Percentiles rank a stretch among this genome's conserved stretches.
These are phyloP conservation scores for Protea cynaroides DNA, from an alignment of 164 flowering plant genomes.

Conservation along the genomic window DNA sequence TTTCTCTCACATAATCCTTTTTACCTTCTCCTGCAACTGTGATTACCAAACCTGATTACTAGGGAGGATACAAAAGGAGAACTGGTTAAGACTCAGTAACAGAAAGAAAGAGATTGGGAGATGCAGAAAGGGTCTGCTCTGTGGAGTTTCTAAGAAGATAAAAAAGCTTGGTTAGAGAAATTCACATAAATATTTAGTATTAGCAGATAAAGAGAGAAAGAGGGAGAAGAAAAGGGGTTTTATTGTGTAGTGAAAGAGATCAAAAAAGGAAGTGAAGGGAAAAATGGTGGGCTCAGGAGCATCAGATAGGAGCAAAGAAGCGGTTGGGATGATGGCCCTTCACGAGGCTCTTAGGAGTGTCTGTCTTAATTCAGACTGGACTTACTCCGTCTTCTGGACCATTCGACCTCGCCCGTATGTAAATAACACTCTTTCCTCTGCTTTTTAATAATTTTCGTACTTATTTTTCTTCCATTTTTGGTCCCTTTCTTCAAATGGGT, in stretches of 20 bases:
- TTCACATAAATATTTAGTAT: slow-evolving; percentile 2
- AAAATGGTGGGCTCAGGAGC: slow-evolving; percentile 92
- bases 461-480: background rate
- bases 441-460: slow-evolving; percentile 3
- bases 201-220: background rate
- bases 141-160: slow-evolving; percentile 19
- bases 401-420: slow-evolving; percentile 84
- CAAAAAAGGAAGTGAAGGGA: slow-evolving; percentile 28
- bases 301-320: slow-evolving; percentile 95
- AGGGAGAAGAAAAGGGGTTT: slow-evolving; percentile 8
- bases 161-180: slow-evolving; percentile 10
- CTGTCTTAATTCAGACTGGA: slow-evolving; percentile 95
- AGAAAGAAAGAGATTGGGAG: slow-evolving; percentile 11
- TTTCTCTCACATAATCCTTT: background rate
- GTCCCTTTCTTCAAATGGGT: slow-evolving; percentile 22
- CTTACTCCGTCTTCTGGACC: slow-evolving; percentile 96
- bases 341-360: slow-evolving; percentile 93
- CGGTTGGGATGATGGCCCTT: slow-evolving; percentile 99
- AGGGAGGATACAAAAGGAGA: slow-evolving; percentile 20
- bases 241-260: slow-evolving; percentile 18
- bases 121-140: slow-evolving; percentile 12
- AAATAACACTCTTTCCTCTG: slow-evolving; percentile 1
- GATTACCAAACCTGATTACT: slow-evolving; percentile 9
- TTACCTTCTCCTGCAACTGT: background rate
- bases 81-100: background rate